Evolutionary conservation across 176 grass and related monocot species (phyloP), one percentile per base, ranked within the genome.

Genomic region (Lolium perenne): DNA sequence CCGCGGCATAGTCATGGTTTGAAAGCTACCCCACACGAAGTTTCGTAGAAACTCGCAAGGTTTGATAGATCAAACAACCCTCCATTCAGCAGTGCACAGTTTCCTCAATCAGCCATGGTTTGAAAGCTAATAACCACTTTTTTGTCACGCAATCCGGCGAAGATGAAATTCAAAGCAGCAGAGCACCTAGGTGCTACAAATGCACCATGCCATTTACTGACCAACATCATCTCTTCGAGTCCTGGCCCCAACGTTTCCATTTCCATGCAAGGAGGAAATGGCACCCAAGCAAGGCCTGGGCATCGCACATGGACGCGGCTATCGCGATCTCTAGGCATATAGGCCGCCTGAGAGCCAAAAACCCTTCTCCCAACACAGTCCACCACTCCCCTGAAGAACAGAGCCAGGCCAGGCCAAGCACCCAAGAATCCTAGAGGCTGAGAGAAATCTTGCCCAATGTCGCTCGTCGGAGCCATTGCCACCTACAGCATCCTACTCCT

Each of bases 401-500:
- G n/a, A 60, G 57, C n/a, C 59, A 62, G 59, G n/a, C 57, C 7
- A 10, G 59, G n/a, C 57, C 7, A 10, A n/a, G 17, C 56, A 21
- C 41, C 56, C 50, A 15, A n/a, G 16, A 11, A 9, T 53, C 2
- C 21, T 8, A 23, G 61, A 32, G 23, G 25, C 1, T 11, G 26
- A 66, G 23, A 7, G 61, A 29, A 64, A 64, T 21, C 11, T 1
- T 18, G 51, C 13, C 61, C 32, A 45, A 88, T 84, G 81, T 8
- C 29, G 38, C 17, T 17, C 43, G 65, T 66, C 43, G 66, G 43
- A 53, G 14, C 50, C 47, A 16, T 66, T 47, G 0, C 21, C 47
- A 21, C n/a, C 35, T 46, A 14, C 84, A 16, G 71, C 29, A 23
- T 82, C 10, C 32, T 82, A 23, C 78, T 89, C 29, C 46, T 82